These are phyloP conservation scores for Ogataea nakhonphanomensis DNA, from an alignment of 805 yeast species.

Conservation along the genomic window DNA sequence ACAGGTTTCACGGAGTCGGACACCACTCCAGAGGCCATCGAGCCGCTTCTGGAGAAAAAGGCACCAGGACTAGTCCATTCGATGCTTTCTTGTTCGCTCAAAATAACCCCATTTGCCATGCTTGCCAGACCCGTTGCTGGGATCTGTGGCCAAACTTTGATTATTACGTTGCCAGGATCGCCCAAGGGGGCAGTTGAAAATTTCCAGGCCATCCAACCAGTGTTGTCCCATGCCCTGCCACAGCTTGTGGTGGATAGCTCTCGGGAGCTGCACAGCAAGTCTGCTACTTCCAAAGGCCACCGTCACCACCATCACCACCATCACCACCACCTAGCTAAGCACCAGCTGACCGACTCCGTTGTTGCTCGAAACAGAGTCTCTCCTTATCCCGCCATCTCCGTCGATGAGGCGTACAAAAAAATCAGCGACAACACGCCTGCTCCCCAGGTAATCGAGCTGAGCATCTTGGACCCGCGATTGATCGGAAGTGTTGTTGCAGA, in stretches of 20 bases:
- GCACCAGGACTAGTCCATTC: conserved; percentile 50
- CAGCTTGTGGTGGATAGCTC: conserved; percentile 37
- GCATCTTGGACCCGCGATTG: conserved; percentile 26
- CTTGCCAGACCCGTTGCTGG: conserved; percentile 53
- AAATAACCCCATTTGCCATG: conserved; percentile 46
- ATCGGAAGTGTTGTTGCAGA: conserved; percentile 42
- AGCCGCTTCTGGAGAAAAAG: conserved; percentile 38
- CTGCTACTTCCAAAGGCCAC: conserved; percentile 9
- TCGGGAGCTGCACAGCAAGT: conserved; percentile 36
- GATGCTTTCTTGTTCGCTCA: conserved; percentile 42
- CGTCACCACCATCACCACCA: conserved; percentile 17
- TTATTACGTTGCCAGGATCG: conserved; percentile 51
- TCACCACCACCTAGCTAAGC: conserved; percentile 33
- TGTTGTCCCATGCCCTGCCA: conserved; percentile 42
- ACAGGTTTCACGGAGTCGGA: conserved; percentile 48
- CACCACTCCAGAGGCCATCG: conserved; percentile 49
- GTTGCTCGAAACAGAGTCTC: conserved; percentile 42
- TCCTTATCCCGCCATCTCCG: conserved; percentile 46
- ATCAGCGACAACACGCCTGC: conserved; percentile 35
- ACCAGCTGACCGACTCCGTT: conserved; percentile 37
- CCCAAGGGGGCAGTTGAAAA: conserved; percentile 48
- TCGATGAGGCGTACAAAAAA: conserved; percentile 36
- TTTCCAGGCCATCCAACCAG: conserved; percentile 35
- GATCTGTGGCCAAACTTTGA: conserved; percentile 32
- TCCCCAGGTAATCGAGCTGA: conserved; percentile 24